Percentiles rank a stretch among this genome's conserved stretches.
These are phyloP conservation scores for Dioscorea alata DNA, from an alignment of 106 monocot species.

Conservation along the genomic window DNA sequence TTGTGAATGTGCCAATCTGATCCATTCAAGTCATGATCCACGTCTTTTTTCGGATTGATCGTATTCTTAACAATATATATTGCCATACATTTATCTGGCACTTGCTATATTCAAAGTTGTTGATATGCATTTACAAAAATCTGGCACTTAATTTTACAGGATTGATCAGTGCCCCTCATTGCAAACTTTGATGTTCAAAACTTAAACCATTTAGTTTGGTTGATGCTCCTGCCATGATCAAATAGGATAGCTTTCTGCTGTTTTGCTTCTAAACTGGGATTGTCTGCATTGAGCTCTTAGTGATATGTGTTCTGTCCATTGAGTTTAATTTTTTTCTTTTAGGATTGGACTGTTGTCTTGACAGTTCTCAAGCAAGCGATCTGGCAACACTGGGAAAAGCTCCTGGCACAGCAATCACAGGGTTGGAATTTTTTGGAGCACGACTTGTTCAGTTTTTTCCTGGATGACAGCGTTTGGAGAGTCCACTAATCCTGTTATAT, in stretches of 20 bases:
- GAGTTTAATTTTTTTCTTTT: not conserved
- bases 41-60: too few species aligned
- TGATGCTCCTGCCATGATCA: too few species aligned
- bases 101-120: too few species aligned
- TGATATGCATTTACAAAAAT: too few species aligned
- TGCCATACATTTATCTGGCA: too few species aligned
- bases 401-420: conserved; percentile 9
- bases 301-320: not conserved
- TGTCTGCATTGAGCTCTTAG: too few species aligned
- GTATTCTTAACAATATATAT: too few species aligned
- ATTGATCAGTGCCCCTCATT: not conserved
- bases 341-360: conserved; percentile 71
- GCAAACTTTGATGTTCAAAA: not conserved
- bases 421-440: conserved; percentile 23
- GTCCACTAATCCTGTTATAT: not conserved
- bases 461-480: not conserved
- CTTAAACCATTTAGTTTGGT: not conserved
- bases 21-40: too few species aligned
- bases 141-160: too few species aligned
- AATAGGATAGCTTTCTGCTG: too few species aligned
- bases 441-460: not conserved
- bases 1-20: too few species aligned
- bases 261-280: too few species aligned
- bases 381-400: conserved; percentile 45
- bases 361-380: conserved; percentile 66